Percentiles rank a stretch among this genome's conserved stretches.
These are phyloP conservation scores for Clavariopsis aquatica DNA, from an alignment of 495 filamentous ascomycete species.

Conservation along the genomic window DNA sequence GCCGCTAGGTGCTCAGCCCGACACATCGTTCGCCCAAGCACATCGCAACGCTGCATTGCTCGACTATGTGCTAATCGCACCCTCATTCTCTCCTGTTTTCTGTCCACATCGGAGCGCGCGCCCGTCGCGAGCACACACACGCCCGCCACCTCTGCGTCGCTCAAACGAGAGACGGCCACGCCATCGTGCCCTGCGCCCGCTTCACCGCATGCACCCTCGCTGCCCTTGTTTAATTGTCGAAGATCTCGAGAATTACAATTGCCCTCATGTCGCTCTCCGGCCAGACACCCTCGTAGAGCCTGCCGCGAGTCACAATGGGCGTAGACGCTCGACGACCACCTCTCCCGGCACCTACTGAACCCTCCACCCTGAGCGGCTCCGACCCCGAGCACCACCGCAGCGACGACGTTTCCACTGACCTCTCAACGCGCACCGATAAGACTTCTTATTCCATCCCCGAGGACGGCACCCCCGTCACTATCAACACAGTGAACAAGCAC, in stretches of 20 bases:
- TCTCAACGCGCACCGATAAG: conserved; percentile 76
- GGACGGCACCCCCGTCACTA: conserved; percentile 91
- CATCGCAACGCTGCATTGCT: neutral
- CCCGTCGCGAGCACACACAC: neutral
- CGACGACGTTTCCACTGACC: conserved; percentile 71
- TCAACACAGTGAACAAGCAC: conserved; percentile 64
- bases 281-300: conserved; percentile 14
- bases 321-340: conserved; percentile 43
- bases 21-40: neutral
- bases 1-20: neutral
- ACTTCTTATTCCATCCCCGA: conserved; percentile 90
- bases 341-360: conserved; percentile 43
- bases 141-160: conserved; percentile 5
- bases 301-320: conserved; percentile 40
- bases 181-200: neutral
- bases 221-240: neutral
- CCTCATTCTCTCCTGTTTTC: neutral
- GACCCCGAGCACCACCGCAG: conserved; percentile 39
- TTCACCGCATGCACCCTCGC: neutral
- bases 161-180: conserved; percentile 34
- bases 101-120: neutral
- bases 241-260: neutral
- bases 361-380: conserved; percentile 40
- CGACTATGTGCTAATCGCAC: conserved; percentile 5
- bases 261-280: conserved; percentile 23